phyloP scores from a whole-genome alignment of 331 rosid genomes.

The Acacia concinna region DNA sequence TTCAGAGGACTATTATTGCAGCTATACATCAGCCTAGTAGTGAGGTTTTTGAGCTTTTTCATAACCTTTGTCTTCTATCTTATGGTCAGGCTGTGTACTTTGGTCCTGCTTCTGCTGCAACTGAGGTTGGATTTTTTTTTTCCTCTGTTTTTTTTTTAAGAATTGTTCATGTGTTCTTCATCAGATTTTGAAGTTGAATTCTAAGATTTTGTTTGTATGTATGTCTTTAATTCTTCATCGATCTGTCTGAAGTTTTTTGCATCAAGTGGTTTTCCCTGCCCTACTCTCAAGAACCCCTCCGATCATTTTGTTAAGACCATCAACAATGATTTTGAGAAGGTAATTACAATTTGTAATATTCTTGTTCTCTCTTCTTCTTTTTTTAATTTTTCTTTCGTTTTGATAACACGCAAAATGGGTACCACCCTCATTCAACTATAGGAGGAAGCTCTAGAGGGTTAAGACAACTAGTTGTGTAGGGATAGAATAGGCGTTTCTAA shows the following conservation, averaged over 20 bases:
- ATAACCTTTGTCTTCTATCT: constrained; percentile 58
- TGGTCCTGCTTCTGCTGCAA: constrained; percentile 54
- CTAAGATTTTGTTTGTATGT: neutral
- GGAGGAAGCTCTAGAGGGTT: too few relatives aligned
- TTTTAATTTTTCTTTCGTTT: too few relatives aligned
- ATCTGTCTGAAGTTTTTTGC: constrained; percentile 45
- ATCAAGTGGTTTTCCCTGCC: constrained; percentile 58
- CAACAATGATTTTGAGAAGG: constrained; percentile 54
- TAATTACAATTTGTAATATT: constrained; percentile 1
- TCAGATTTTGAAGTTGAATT: neutral
- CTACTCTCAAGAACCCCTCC: constrained; percentile 51
- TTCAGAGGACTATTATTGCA: constrained; percentile 38
- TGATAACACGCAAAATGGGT: too few relatives aligned
- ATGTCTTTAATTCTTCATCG: neutral
- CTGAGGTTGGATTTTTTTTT: constrained; percentile 37
- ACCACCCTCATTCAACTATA: too few relatives aligned
- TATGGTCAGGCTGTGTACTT: constrained; percentile 46
- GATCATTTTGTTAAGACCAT: constrained; percentile 54
- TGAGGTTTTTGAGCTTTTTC: constrained; percentile 59
- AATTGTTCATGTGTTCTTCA: neutral
- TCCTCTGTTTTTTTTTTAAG: too few relatives aligned
- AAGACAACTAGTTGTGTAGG: too few relatives aligned
- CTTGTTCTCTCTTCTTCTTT: neutral
- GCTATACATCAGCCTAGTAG: constrained; percentile 61
- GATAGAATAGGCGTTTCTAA: too few relatives aligned